These are phyloP conservation scores for Aechmea fasciata DNA, from an alignment of 176 grass and related monocot species.

Conservation along the genomic window DNA sequence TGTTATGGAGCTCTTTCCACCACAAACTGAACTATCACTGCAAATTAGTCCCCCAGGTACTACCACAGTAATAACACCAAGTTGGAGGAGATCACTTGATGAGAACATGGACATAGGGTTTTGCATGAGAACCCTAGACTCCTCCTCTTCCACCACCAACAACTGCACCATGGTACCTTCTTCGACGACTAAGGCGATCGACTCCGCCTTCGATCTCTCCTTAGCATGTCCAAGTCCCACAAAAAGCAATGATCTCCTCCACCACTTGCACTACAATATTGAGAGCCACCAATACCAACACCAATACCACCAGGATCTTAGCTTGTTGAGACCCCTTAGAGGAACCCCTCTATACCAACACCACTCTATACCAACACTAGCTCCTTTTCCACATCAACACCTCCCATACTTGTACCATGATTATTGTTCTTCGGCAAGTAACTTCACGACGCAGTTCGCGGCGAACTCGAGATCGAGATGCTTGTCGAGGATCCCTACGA, in stretches of 20 bases:
- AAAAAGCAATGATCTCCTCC: not conserved
- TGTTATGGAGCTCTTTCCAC: slow-evolving; percentile 10
- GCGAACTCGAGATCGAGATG: not conserved
- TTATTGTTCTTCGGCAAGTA: not conserved
- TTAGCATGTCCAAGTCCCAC: not conserved
- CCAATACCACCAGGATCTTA: not conserved
- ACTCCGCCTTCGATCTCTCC: slow-evolving; percentile 2
- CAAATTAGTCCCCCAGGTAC: slow-evolving; percentile 12
- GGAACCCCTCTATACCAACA: slow-evolving; percentile 7
- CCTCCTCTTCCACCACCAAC: not conserved
- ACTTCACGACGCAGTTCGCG: not conserved
- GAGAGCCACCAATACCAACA: not conserved
- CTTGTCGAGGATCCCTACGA: slow-evolving; percentile 3
- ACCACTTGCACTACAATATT: not conserved
- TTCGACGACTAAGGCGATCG: not conserved
- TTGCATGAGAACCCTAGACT: not conserved
- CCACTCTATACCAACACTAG: not conserved
- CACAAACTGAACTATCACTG: slow-evolving; percentile 13
- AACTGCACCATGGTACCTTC: not conserved
- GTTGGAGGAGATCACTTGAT: not conserved
- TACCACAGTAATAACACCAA: not conserved
- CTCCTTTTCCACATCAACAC: not conserved
- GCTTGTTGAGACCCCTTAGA: slow-evolving; percentile 13
- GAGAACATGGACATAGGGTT: slow-evolving; percentile 9
- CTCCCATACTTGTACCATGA: not conserved